phyloP scores from a whole-genome alignment of 2,329 filamentous ascomycete species.

The Aspergillus sergii region DNA sequence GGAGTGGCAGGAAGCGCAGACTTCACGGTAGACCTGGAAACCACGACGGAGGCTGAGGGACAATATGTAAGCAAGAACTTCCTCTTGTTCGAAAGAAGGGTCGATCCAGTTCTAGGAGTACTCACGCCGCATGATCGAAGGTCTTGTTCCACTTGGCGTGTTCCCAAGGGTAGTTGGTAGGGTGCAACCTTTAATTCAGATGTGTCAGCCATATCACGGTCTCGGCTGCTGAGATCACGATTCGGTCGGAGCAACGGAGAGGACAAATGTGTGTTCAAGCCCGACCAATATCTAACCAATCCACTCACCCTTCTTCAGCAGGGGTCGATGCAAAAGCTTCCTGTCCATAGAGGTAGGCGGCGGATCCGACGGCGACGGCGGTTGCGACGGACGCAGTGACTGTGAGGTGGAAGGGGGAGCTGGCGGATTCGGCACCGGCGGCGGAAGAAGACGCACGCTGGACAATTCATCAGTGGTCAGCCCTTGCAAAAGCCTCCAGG shows the following conservation, averaged over 20 bases:
- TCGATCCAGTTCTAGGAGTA: constrained; percentile 22
- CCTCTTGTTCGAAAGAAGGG: constrained; percentile 12
- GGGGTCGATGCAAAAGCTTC: constrained; percentile 87
- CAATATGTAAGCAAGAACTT: constrained; percentile 26
- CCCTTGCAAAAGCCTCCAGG: constrained; percentile 34
- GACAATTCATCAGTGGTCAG: constrained; percentile 39
- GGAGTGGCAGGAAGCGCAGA: constrained; percentile 97
- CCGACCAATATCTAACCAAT: constrained; percentile 10
- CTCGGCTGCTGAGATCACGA: constrained; percentile 25
- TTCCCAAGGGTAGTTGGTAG: constrained; percentile 93
- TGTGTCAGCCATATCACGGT: constrained; percentile 28
- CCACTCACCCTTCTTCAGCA: constrained; percentile 94
- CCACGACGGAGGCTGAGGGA: constrained; percentile 82
- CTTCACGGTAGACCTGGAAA: constrained; percentile 99
- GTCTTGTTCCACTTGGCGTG: constrained; percentile 91
- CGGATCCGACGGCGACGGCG: constrained; percentile 80
- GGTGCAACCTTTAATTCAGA: constrained; percentile 71
- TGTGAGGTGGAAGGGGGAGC: constrained; percentile 80
- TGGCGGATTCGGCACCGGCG: constrained; percentile 68
- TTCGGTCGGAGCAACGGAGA: constrained; percentile 27
- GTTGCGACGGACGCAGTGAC: constrained; percentile 85
- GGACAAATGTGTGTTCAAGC: constrained; percentile 19
- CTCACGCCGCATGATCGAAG: constrained; percentile 95
- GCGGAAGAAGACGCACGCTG: constrained; percentile 71
- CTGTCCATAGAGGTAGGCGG: constrained; percentile 90